A percentile compares a stretch with the other conserved stretches of the same genome.
Conservation (phyloP, 345 rosid species). For the Bruguiera sexangula region DNA sequence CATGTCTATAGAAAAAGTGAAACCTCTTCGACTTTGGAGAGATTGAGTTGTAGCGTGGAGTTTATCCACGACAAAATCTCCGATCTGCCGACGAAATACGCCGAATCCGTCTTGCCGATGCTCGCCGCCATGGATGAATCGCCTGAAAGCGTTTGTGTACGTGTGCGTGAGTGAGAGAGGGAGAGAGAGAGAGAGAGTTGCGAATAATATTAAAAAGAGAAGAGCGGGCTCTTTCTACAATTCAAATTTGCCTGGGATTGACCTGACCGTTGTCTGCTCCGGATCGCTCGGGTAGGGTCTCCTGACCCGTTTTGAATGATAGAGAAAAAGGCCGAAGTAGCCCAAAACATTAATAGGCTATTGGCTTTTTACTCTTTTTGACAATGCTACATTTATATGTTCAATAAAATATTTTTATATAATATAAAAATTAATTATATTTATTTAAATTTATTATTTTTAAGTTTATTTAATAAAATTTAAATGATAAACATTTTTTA, state of each 20-base stretch:
- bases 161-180: constrained; percentile 3
- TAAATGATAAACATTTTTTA: too few relatives aligned
- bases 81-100: constrained; percentile 96
- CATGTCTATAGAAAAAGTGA: not conserved
- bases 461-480: too few relatives aligned
- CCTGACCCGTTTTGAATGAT: not conserved
- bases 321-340: not conserved
- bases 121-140: constrained; percentile 56
- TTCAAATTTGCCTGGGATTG: not conserved
- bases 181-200: constrained; percentile 6
- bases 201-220: not conserved
- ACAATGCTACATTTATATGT: too few relatives aligned
- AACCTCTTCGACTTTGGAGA: constrained; percentile 99
- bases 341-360: not conserved
- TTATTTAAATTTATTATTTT: too few relatives aligned
- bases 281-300: not conserved
- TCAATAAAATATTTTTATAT: too few relatives aligned
- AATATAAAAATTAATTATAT: too few relatives aligned
- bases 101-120: constrained; percentile 93
- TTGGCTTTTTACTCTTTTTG: too few relatives aligned
- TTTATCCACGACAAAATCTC: constrained; percentile 98
- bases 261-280: not conserved
- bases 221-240: not conserved
- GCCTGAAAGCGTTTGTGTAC: not conserved
- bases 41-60: constrained; percentile 77